phyloP scores from a whole-genome alignment of 2,329 filamentous ascomycete species.

The Aspergillus sp. region DNA sequence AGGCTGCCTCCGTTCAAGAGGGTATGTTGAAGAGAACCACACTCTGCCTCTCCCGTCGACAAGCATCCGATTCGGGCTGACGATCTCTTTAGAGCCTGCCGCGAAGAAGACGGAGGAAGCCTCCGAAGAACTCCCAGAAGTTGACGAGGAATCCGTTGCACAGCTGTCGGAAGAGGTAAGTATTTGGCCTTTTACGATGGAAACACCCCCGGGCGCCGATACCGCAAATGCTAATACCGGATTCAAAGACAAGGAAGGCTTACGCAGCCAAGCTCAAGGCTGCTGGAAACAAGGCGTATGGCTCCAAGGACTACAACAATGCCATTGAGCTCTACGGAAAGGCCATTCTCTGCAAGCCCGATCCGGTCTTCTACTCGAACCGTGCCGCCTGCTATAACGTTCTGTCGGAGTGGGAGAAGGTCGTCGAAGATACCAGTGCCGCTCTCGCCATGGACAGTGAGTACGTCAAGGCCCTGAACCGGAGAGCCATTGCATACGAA shows the following conservation, averaged over 20 bases:
- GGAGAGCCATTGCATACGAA: conserved; percentile 94
- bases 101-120: conserved; percentile 54
- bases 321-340: conserved; percentile 95
- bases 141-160: conserved; percentile 53
- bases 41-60: conserved; percentile 38
- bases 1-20: conserved; percentile 48
- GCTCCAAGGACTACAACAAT: conserved; percentile 86
- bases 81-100: conserved; percentile 34
- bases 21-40: conserved; percentile 34
- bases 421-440: conserved; percentile 94
- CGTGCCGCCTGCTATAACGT: conserved; percentile 97
- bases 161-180: conserved; percentile 51
- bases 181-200: conserved; percentile 4
- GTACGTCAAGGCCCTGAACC: conserved; percentile 97
- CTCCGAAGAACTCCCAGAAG: conserved; percentile 69
- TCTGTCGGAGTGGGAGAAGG: conserved; percentile 88
- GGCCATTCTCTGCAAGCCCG: conserved; percentile 94
- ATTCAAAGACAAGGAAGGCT: conserved; percentile 71
- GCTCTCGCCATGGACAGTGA: conserved; percentile 90
- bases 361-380: conserved; percentile 99
- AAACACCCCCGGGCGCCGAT: neutral
- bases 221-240: conserved; percentile 6
- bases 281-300: conserved; percentile 94
- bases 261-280: conserved; percentile 92
- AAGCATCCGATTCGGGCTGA: conserved; percentile 27